Evolutionary conservation across 176 grass and related monocot species (phyloP).

Genomic region (Phoenix roebelenii): DNA sequence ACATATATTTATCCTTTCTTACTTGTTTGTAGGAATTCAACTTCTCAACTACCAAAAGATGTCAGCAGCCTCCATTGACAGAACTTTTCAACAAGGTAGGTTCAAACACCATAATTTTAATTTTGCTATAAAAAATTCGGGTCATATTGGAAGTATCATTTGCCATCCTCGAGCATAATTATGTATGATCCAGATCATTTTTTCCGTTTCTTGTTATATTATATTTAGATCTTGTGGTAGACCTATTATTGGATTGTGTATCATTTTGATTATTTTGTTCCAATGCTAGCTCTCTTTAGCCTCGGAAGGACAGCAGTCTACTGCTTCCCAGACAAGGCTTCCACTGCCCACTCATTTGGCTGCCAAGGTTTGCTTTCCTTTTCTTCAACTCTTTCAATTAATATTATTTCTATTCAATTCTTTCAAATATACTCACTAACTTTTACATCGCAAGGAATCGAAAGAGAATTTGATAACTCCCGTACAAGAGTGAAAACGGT

Average conservation of each 20-base stretch:
- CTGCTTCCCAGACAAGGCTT: constrained; percentile 15
- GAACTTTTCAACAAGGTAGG: constrained; percentile 86
- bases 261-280: neutral
- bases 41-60: constrained; percentile 42
- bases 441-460: constrained; percentile 50
- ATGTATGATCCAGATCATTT: too few relatives aligned
- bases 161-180: too few relatives aligned
- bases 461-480: constrained; percentile 62
- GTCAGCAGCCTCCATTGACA: constrained; percentile 44
- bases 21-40: constrained; percentile 57
- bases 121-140: too few relatives aligned
- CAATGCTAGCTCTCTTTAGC: constrained; percentile 47
- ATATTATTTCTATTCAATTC: neutral
- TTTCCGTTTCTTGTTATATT: too few relatives aligned
- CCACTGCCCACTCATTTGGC: constrained; percentile 23
- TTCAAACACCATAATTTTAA: neutral
- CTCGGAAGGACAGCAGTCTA: constrained; percentile 9
- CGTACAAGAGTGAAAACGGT: constrained; percentile 26
- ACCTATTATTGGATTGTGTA: neutral
- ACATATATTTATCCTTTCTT: constrained; percentile 3
- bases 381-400: neutral
- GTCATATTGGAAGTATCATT: too few relatives aligned
- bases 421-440: too few relatives aligned
- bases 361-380: constrained; percentile 42
- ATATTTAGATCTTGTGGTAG: too few relatives aligned